These are phyloP conservation scores for Aureobasidium sp. DNA, from an alignment of 2,329 filamentous ascomycete species.

Conservation along the genomic window DNA sequence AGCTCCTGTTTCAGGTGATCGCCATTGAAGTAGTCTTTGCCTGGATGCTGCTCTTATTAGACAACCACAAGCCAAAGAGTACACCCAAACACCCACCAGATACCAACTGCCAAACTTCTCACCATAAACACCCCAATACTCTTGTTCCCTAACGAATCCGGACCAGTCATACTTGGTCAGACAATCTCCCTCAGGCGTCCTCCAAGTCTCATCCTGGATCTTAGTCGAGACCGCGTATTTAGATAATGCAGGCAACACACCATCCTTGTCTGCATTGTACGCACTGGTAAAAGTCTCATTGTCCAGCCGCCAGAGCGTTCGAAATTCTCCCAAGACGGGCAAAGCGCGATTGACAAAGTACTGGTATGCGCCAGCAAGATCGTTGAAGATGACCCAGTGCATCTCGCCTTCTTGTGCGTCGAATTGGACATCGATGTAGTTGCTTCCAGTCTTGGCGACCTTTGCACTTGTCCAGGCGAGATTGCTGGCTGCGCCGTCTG, in stretches of 20 bases:
- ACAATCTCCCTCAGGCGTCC: constrained; percentile 41
- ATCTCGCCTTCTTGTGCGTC: constrained; percentile 42
- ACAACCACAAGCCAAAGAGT: not conserved
- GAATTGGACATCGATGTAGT: constrained; percentile 46
- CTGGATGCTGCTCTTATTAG: constrained; percentile 26
- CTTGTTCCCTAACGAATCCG: constrained; percentile 33
- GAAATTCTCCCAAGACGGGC: constrained; percentile 44
- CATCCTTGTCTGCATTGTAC: constrained; percentile 41
- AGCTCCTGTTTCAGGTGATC: constrained; percentile 49
- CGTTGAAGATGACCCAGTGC: constrained; percentile 47
- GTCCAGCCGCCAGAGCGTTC: constrained; percentile 45
- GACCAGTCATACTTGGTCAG: constrained; percentile 49
- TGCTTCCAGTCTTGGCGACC: constrained; percentile 34
- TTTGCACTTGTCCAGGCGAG: constrained; percentile 43
- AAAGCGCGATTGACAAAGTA: constrained; percentile 48
- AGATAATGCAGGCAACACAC: constrained; percentile 37
- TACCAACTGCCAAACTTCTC: constrained; percentile 46
- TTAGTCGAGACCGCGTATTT: constrained; percentile 41
- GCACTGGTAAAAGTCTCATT: constrained; percentile 44
- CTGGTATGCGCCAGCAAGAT: constrained; percentile 48
- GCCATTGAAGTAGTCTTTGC: constrained; percentile 48
- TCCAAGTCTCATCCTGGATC: constrained; percentile 50
- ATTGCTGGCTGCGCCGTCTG: constrained; percentile 43
- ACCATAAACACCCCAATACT: constrained; percentile 47
- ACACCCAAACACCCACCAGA: constrained; percentile 23